Evolutionary conservation across 2,329 filamentous ascomycete species (phyloP).

Genomic region (Gnomoniopsis sp.): DNA sequence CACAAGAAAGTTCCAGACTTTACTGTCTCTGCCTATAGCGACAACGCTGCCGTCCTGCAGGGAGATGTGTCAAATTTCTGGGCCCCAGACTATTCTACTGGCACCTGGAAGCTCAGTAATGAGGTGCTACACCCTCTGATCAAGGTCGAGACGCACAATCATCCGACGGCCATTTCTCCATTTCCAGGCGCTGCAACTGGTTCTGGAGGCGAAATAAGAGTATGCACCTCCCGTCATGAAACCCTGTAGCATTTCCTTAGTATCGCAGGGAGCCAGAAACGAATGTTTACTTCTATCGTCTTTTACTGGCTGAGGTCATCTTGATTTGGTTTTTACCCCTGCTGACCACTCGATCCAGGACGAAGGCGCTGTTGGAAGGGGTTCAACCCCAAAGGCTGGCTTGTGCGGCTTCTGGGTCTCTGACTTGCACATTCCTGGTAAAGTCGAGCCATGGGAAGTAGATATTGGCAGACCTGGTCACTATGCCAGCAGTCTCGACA

Average conservation of each 20-base stretch:
- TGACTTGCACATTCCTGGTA: slow-evolving; percentile 83
- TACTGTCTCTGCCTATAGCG: slow-evolving; percentile 94
- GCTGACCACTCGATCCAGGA: slow-evolving; percentile 41
- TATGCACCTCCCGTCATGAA: neutral
- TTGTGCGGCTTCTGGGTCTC: slow-evolving; percentile 93
- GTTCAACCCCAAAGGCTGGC: slow-evolving; percentile 89
- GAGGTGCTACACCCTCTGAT: slow-evolving; percentile 83
- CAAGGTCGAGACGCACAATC: slow-evolving; percentile 98
- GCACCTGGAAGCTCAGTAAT: slow-evolving; percentile 82
- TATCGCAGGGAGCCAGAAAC: neutral
- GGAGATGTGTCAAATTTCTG: slow-evolving; percentile 73
- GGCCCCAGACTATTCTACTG: slow-evolving; percentile 82
- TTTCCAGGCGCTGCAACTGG: slow-evolving; percentile 92
- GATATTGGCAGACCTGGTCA: slow-evolving; percentile 87
- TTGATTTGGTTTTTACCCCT: neutral
- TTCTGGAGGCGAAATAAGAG: slow-evolving; percentile 87
- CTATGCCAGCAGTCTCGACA: slow-evolving; percentile 90
- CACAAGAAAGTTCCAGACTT: slow-evolving; percentile 76
- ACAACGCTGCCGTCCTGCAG: slow-evolving; percentile 91
- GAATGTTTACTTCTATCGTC: slow-evolving; percentile 3
- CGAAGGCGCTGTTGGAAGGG: slow-evolving; percentile 89
- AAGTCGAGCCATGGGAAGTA: slow-evolving; percentile 82
- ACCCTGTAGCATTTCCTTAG: neutral
- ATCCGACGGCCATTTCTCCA: slow-evolving; percentile 92
- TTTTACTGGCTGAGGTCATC: neutral